Evolutionary conservation across 148 eudicot genomes (phyloP), one percentile per base, ranked within the genome.

Genomic region (Euryodendron excelsum): DNA sequence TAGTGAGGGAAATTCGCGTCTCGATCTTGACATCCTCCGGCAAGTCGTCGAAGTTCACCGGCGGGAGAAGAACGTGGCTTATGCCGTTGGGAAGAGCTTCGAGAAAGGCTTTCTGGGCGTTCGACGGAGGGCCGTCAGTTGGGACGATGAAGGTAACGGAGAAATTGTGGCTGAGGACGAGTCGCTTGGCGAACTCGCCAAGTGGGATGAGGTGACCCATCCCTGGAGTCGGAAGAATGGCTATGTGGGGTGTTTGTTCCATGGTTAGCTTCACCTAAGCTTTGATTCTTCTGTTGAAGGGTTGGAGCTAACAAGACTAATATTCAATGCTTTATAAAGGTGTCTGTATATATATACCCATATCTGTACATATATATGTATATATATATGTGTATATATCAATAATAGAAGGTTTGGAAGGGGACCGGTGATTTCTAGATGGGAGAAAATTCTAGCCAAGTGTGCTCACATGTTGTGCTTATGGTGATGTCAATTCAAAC

Each of bases 181-280:
- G 93, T 60, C 71, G 80, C 34, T 86, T 88, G 55, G 93, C 89
- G 28, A 91, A 84, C 44, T 87, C 88, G 3, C 73, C 77, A 1
- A 90, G 25, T 0, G 91, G 93, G 83, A 88, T 90, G 28, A 91
- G 79, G 72, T 91, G 95, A n/a, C 93, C 95, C 90, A 91, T 88
- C 17, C 90, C 95, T 3, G 90, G 95, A 30, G 83, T 65, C 4
- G 89, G 85, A 52, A 91, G 30, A 17, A 91, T 63, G 41, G 83
- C 88, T 17, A 91, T 62, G 60, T 85, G 88, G 33, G 77, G 72
- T 25, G 55, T 70, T 62, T 73, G 61, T 36, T 73, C 75, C 75
- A 72, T 72, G 39, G 62, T 36, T n/a, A 3, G 34, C 3, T 25
- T 17, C 56, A 52, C 0, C 56, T 41, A 9, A 41, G 45, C 45